These are phyloP conservation scores for Blastobotrys niveus DNA, from an alignment of 1,139 yeast genomes.

Conservation along the genomic window DNA sequence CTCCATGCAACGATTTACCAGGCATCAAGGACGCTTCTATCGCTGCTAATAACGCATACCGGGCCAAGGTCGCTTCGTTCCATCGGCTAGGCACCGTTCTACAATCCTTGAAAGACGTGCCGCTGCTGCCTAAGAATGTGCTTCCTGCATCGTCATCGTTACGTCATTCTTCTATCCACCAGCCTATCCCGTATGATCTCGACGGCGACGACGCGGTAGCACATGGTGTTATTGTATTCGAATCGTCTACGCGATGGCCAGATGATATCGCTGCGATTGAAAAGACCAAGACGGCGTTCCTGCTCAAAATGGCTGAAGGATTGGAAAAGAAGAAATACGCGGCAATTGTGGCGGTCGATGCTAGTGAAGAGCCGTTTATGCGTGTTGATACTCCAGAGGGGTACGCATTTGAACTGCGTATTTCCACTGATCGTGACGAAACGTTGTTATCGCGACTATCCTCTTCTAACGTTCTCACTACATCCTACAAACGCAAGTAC, in stretches of 20 bases:
- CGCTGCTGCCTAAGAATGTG: slow-evolving; percentile 65
- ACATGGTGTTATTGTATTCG: slow-evolving; percentile 78
- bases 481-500: slow-evolving; percentile 46
- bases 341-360: slow-evolving; percentile 56
- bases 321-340: slow-evolving; percentile 45
- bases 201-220: slow-evolving; percentile 70
- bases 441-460: slow-evolving; percentile 50
- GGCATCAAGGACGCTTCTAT: slow-evolving; percentile 40
- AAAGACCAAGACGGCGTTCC: slow-evolving; percentile 82
- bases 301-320: slow-evolving; percentile 63
- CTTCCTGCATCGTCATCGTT: slow-evolving; percentile 64
- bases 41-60: slow-evolving; percentile 49
- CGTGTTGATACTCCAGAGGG: slow-evolving; percentile 81
- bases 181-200: slow-evolving; percentile 78
- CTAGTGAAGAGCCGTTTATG: slow-evolving; percentile 43
- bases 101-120: slow-evolving; percentile 47
- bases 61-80: slow-evolving; percentile 56
- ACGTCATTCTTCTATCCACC: slow-evolving; percentile 66
- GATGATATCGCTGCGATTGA: slow-evolving; percentile 82
- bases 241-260: slow-evolving; percentile 91
- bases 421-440: slow-evolving; percentile 79
- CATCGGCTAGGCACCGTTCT: slow-evolving; percentile 56
- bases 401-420: slow-evolving; percentile 68
- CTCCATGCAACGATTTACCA: slow-evolving; percentile 61
- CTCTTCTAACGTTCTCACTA: slow-evolving; percentile 9